These are phyloP conservation scores for Pterocarpus santalinus DNA, from an alignment of 306 rosid species.

Conservation along the genomic window DNA sequence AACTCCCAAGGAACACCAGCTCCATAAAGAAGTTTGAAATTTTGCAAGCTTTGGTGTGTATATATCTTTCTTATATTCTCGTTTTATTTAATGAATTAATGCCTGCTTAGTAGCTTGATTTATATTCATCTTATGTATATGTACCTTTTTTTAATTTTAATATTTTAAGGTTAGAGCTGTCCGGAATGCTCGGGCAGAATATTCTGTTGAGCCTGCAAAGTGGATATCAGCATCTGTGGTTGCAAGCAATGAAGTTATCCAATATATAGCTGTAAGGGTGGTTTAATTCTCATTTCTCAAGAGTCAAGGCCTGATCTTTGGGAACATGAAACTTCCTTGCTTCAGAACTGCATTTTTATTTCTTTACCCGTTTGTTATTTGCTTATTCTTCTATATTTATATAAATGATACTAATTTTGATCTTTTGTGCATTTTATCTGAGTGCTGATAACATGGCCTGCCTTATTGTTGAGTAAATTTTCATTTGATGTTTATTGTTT, in stretches of 20 bases:
- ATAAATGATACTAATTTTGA: too few relatives aligned
- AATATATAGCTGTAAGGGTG: conserved; percentile 75
- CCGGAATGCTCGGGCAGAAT: conserved; percentile 96
- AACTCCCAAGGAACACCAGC: conserved; percentile 71
- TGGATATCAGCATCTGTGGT: conserved; percentile 87
- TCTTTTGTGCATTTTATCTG: too few relatives aligned
- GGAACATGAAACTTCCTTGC: conserved; percentile 4
- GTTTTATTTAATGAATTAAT: conserved; percentile 9
- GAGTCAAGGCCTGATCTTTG: neutral
- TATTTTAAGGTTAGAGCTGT: conserved; percentile 74
- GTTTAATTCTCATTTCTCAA: conserved; percentile 42
- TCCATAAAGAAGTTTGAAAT: conserved; percentile 86
- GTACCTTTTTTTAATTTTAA: neutral
- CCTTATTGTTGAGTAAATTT: too few relatives aligned
- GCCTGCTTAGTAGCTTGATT: conserved; percentile 27
- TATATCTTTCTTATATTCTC: conserved; percentile 35
- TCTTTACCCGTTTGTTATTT: neutral
- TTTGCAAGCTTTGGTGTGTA: conserved; percentile 86
- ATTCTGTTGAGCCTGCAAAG: conserved; percentile 95
- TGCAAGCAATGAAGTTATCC: conserved; percentile 85
- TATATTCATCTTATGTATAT: conserved; percentile 1
- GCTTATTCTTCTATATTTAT: neutral
- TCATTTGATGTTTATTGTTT: too few relatives aligned
- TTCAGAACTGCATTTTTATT: conserved; percentile 10
- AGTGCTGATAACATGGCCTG: too few relatives aligned